Base-by-base conservation (phyloP, 2,329 filamentous ascomycete genomes). In the Scedosporium apiospermum region DNA sequence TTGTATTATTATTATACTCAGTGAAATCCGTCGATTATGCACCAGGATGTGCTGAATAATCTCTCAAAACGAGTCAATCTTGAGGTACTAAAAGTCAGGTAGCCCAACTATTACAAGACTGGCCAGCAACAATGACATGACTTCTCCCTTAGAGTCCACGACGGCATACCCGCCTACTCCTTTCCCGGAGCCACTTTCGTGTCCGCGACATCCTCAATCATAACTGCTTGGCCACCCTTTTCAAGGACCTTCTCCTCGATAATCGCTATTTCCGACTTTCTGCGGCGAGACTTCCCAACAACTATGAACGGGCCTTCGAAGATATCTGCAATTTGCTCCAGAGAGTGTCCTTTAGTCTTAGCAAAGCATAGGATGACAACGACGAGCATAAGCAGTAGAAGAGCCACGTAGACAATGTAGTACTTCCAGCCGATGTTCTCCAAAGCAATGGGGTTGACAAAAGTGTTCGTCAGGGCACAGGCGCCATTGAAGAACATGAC, bases 391-490 rank as follows among this genome's bases (percentile, higher is more conserved):
- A 70, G 62, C 1, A 66, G 66, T 18, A 77, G 51, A 44, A 75
- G 73, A 7, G 71, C 72, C 63, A 72, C 70, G 60, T 74, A 78
- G 9, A 78, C 69, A 46, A 74, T 71, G 57, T 75, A 78, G 63
- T 77, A 78, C 58, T 70, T 74, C 74, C 76, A 78, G 0, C 65
- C 68, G 10, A 78, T 72, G 0, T 64, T 68, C 1, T 68, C 64
- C 60, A 79, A 71, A 0, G 73, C 75, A 4, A 78, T 73, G 0
- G 76, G 77, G 58, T 76, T 77, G 57, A 75, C 72, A 53, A 75
- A 75, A 21, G 74, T 75, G 53, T 78, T 72, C 1, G 68, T 71
- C 12, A 72, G 51, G 3, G 27, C 57, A 10, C 27, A 21, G 57
- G 18, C 30, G 27, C 62, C 61, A 23, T 57, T 58, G 41, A 64